A percentile compares a stretch with the other conserved stretches of the same genome.
These are phyloP conservation scores for Aspergillus eucalypticola DNA, from an alignment of 2,329 filamentous ascomycete species.

Conservation along the genomic window DNA sequence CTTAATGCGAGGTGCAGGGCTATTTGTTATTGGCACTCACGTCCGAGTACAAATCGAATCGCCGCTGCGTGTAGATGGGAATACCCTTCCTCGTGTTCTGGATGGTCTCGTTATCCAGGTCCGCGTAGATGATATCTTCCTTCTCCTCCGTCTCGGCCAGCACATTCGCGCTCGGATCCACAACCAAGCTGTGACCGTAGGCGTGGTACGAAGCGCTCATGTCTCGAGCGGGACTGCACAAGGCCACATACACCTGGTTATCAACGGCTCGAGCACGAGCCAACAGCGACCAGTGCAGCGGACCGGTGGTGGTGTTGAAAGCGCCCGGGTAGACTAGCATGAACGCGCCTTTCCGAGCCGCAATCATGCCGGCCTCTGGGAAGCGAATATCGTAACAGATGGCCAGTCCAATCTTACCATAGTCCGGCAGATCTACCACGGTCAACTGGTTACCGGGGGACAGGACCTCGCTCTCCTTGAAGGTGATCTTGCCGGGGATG, in stretches of 20 bases:
- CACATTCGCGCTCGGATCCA: conserved; percentile 84
- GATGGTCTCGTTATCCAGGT: conserved; percentile 68
- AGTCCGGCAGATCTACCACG: conserved; percentile 80
- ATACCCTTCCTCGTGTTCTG: conserved; percentile 77
- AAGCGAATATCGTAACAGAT: conserved; percentile 99
- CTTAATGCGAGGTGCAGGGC: conserved; percentile 1
- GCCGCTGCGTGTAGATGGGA: conserved; percentile 77
- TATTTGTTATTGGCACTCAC: conserved; percentile 59
- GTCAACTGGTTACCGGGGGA: conserved; percentile 83
- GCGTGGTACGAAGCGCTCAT: conserved; percentile 77
- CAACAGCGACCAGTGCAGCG: conserved; percentile 85
- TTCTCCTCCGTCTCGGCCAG: conserved; percentile 74
- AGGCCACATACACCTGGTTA: conserved; percentile 88
- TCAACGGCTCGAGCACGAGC: conserved; percentile 83
- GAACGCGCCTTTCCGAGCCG: conserved; percentile 83
- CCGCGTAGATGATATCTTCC: conserved; percentile 73
- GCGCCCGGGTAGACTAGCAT: conserved; percentile 91
- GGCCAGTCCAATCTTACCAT: conserved; percentile 81
- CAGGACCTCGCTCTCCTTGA: conserved; percentile 87
- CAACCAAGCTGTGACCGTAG: conserved; percentile 87
- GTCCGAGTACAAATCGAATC: conserved; percentile 96
- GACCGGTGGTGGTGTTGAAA: conserved; percentile 92
- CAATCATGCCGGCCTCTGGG: conserved; percentile 87
- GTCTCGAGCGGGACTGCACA: conserved; percentile 89
- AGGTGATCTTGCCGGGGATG: conserved; percentile 91